These are phyloP conservation scores for Dichotomocladium elegans DNA, from an alignment of 371 early-diverging fungal species.

Conservation along the genomic window DNA sequence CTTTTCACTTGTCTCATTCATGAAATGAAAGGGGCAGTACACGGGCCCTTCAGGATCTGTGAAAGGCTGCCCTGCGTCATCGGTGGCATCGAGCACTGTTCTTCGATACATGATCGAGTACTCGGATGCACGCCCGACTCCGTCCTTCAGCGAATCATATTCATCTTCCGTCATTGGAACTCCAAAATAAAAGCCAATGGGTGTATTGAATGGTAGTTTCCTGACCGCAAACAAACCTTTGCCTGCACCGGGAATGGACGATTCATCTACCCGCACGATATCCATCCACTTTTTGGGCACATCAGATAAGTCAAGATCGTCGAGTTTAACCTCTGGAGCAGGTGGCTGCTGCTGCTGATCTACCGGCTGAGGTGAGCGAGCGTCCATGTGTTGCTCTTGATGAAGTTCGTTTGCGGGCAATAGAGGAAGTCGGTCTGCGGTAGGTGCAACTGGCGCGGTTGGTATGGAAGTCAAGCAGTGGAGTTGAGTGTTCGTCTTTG, in stretches of 20 bases:
- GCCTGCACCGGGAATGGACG: conserved; percentile 38
- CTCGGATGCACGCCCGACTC: conserved; percentile 65
- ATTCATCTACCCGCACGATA: conserved; percentile 30
- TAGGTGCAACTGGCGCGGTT: background rate
- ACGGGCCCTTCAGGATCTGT: conserved; percentile 55
- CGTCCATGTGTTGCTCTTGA: too few relatives aligned
- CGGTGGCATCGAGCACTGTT: conserved; percentile 84
- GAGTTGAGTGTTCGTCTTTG: background rate
- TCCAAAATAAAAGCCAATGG: conserved; percentile 84
- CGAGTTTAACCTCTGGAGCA: conserved; percentile 9
- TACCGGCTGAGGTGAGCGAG: too few relatives aligned
- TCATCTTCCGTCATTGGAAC: conserved; percentile 87
- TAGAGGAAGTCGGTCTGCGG: background rate
- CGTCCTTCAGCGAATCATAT: conserved; percentile 79
- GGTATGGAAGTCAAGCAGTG: too few relatives aligned
- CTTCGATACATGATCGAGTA: conserved; percentile 79
- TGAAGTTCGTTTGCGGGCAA: too few relatives aligned
- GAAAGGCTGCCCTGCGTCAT: conserved; percentile 70
- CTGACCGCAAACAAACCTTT: conserved; percentile 73
- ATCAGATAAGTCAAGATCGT: conserved; percentile 20
- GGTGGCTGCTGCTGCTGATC: conserved; percentile 6
- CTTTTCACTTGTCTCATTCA: conserved; percentile 73
- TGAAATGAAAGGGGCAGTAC: conserved; percentile 87
- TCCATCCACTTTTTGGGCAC: conserved; percentile 48
- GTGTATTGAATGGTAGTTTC: conserved; percentile 60